A percentile compares a stretch with the other conserved stretches of the same genome.
Conservation (phyloP, 306 rosid genomes). For the Quercus variabilis region DNA sequence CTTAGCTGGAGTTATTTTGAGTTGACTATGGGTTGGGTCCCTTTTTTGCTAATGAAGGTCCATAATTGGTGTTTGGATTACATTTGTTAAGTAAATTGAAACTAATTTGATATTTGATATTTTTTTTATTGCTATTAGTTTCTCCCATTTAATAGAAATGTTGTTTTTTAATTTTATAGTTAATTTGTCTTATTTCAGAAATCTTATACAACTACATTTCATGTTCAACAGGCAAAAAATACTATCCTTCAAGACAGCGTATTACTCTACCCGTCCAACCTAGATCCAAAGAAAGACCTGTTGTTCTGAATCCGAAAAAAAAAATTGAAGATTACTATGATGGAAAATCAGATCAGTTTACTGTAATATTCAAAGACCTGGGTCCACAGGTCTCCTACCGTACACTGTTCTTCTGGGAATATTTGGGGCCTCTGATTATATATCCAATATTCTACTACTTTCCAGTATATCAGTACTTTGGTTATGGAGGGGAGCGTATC, state of each 20-base stretch:
- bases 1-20: too few species aligned
- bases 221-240: slow-evolving; percentile 67
- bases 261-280: slow-evolving; percentile 78
- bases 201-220: too few species aligned
- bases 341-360: slow-evolving; percentile 56
- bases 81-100: too few species aligned
- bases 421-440: slow-evolving; percentile 87
- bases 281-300: slow-evolving; percentile 78
- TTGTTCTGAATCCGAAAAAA: slow-evolving; percentile 66
- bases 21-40: too few species aligned
- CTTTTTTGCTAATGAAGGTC: too few species aligned
- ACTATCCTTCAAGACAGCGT: slow-evolving; percentile 82
- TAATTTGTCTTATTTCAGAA: slow-evolving; percentile 17
- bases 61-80: too few species aligned
- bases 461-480: slow-evolving; percentile 68
- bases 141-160: not conserved
- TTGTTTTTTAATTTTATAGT: slow-evolving; percentile 12
- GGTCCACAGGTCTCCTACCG: slow-evolving; percentile 90
- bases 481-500: slow-evolving; percentile 67
- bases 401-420: slow-evolving; percentile 83
- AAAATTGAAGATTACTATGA: slow-evolving; percentile 60
- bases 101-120: too few species aligned
- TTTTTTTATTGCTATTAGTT: too few species aligned
- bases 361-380: slow-evolving; percentile 79
- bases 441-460: slow-evolving; percentile 86